phyloP scores from a whole-genome alignment of 306 rosid species.

The Trifolium subterraneum region DNA sequence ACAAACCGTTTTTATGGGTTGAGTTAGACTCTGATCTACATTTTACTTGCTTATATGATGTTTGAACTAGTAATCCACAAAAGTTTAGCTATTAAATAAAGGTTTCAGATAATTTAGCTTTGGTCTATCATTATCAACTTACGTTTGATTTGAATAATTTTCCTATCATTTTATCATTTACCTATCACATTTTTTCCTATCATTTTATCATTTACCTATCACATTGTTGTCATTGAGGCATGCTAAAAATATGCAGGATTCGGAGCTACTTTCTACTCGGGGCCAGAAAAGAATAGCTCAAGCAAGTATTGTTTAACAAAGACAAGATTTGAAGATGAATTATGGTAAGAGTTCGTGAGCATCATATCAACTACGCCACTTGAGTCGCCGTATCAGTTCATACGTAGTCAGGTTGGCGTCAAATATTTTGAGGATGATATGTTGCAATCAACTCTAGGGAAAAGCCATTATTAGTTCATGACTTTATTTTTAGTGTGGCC shows the following conservation, averaged over 20 bases:
- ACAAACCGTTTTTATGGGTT: background rate
- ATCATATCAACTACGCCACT: slow-evolving; percentile 14
- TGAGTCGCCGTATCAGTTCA: slow-evolving; percentile 11
- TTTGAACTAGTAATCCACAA: background rate
- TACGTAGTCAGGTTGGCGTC: slow-evolving; percentile 13
- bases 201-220: slow-evolving; percentile 19
- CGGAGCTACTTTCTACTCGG: slow-evolving; percentile 63
- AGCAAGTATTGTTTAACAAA: slow-evolving; percentile 58
- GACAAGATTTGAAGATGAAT: slow-evolving; percentile 28
- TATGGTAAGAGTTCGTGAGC: slow-evolving; percentile 24
- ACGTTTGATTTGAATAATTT: too few relatives aligned
- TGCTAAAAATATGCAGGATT: slow-evolving; percentile 58
- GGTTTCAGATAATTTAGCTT: slow-evolving; percentile 7
- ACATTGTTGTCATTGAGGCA: slow-evolving; percentile 14
- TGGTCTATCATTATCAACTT: slow-evolving; percentile 16
- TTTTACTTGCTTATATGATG: background rate
- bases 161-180: too few relatives aligned
- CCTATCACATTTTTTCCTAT: too few relatives aligned
- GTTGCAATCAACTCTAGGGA: slow-evolving; percentile 6
- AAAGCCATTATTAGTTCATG: slow-evolving; percentile 10
- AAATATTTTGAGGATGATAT: slow-evolving; percentile 12
- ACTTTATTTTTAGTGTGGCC: slow-evolving; percentile 21
- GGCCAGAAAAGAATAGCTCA: slow-evolving; percentile 57
- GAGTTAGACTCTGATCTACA: background rate
- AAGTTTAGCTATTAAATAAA: background rate